Percentiles rank a stretch among this genome's conserved stretches.
Evolutionary conservation across 2,329 filamentous ascomycete genomes (phyloP).

Genomic region (Paracorniculantispora psalliotae): DNA sequence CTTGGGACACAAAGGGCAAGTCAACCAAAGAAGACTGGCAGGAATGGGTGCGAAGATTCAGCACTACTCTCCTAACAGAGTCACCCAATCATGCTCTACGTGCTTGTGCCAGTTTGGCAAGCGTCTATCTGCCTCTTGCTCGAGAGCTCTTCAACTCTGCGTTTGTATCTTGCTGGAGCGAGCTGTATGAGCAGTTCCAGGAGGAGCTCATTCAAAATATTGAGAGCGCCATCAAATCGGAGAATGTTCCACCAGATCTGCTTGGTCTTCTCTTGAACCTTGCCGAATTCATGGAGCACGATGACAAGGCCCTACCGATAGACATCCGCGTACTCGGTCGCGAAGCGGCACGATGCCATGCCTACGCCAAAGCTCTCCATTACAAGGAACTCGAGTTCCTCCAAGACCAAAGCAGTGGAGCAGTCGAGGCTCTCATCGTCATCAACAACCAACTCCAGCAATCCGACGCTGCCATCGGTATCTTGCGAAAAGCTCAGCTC

Average conservation of each 20-base stretch:
- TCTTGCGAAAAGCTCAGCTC: constrained; percentile 88
- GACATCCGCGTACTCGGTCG: constrained; percentile 92
- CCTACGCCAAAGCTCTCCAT: constrained; percentile 94
- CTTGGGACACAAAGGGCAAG: constrained; percentile 95
- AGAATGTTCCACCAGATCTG: constrained; percentile 93
- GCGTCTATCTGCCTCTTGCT: constrained; percentile 85
- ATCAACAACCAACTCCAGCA: constrained; percentile 99
- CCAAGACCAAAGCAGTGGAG: constrained; percentile 91
- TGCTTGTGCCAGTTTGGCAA: constrained; percentile 86
- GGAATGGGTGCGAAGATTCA: constrained; percentile 96
- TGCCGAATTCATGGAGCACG: constrained; percentile 99
- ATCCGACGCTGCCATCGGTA: constrained; percentile 96
- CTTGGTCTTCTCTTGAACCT: constrained; percentile 90
- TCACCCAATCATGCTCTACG: constrained; percentile 93
- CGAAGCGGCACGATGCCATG: constrained; percentile 94
- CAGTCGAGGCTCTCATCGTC: constrained; percentile 94
- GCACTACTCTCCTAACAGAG: constrained; percentile 88
- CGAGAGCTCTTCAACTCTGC: constrained; percentile 96
- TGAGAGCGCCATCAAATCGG: constrained; percentile 89
- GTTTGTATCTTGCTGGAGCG: constrained; percentile 98
- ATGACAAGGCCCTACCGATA: constrained; percentile 96
- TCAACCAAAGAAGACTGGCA: constrained; percentile 99
- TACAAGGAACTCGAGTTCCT: constrained; percentile 99
- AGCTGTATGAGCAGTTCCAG: constrained; percentile 93
- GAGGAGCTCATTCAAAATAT: constrained; percentile 95